Base-by-base conservation (phyloP, 2,329 filamentous ascomycete genomes). In the Orbilia ellipsospora region DNA sequence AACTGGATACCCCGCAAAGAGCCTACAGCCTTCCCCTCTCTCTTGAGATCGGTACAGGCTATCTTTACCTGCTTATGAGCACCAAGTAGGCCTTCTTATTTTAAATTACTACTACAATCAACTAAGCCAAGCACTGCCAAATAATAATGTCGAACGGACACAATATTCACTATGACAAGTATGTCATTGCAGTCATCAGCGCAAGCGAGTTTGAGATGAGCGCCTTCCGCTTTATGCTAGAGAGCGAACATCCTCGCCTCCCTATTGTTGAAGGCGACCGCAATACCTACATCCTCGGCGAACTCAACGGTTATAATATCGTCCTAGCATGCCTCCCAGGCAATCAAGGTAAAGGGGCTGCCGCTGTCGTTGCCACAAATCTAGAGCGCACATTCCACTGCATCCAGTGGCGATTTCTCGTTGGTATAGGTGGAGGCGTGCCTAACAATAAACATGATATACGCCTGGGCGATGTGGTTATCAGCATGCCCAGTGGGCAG, bases 391-490 rank as follows among this genome's bases (percentile, higher is more conserved):
- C 62, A 13, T 66, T 52, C 28, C 31, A 3, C 20, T 2, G 1
- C 16, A 60, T 67, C 36, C 12, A 31, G n/a, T 59, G 48, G 16
- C 20, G 40, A 7, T 44, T 66, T 23, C 8, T 66, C 28, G 42
- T 66, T 7, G 52, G 52, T 1, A 56, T 57, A 10, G 62, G 51
- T 12, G 62, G 51, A 13, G 62, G 62, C 6, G 52, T 48, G 8
- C 62, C 62, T 0, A 48, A 18, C 23, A 6, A 15, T 8, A 44
- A 26, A 8, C 2, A 28, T n/a, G 62, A 66, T 51, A 56, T 66
- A 13, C 57, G 65, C 2, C 20, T 69, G 1, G 65, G 65, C 7
- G 65, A 69, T 36, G 26, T 69, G 5, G 56, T 62, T 20, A 55
- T 77, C 31, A 65, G 76, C 15, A 16, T 40, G 12, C 44, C 63